These are phyloP conservation scores for Lecanicillium sp. DNA, from an alignment of 2,329 filamentous ascomycete species.

Conservation along the genomic window DNA sequence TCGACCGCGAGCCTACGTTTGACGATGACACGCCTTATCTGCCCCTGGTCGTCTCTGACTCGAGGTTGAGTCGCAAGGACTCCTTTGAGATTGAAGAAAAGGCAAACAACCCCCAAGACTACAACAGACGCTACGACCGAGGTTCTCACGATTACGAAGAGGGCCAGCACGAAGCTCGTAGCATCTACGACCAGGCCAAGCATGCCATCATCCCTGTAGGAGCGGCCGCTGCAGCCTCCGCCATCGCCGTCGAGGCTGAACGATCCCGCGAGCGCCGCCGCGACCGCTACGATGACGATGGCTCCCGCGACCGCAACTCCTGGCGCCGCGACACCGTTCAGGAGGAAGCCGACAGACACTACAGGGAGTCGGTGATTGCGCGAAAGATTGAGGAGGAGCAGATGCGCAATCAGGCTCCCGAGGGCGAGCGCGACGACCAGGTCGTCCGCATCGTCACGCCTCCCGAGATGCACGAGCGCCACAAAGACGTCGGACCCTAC, in stretches of 20 bases:
- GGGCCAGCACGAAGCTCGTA: constrained; percentile 38
- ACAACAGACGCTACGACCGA: constrained; percentile 19
- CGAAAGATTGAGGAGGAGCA: constrained; percentile 49
- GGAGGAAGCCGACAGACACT: constrained; percentile 52
- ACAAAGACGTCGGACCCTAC: constrained; percentile 42
- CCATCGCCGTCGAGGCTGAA: constrained; percentile 38
- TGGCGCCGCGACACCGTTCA: constrained; percentile 40
- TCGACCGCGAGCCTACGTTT: constrained; percentile 49
- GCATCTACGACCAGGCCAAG: constrained; percentile 39
- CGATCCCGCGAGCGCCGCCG: constrained; percentile 28
- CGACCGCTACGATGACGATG: constrained; percentile 27
- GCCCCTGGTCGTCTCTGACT: constrained; percentile 21
- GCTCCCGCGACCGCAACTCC: constrained; percentile 27
- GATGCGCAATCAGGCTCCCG: constrained; percentile 45
- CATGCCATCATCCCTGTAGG: constrained; percentile 44
- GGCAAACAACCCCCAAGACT: constrained; percentile 18
- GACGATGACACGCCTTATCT: constrained; percentile 29
- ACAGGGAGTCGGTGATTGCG: constrained; percentile 49
- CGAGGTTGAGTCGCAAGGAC: constrained; percentile 43
- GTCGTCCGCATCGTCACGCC: constrained; percentile 48
- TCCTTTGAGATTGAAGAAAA: constrained; percentile 39
- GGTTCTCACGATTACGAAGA: constrained; percentile 27
- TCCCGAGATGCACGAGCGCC: constrained; percentile 33
- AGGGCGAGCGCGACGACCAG: constrained; percentile 31
- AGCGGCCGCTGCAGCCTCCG: constrained; percentile 41